These are phyloP conservation scores for Didymella segeticola DNA, from an alignment of 2,329 filamentous ascomycete genomes.

Conservation along the genomic window DNA sequence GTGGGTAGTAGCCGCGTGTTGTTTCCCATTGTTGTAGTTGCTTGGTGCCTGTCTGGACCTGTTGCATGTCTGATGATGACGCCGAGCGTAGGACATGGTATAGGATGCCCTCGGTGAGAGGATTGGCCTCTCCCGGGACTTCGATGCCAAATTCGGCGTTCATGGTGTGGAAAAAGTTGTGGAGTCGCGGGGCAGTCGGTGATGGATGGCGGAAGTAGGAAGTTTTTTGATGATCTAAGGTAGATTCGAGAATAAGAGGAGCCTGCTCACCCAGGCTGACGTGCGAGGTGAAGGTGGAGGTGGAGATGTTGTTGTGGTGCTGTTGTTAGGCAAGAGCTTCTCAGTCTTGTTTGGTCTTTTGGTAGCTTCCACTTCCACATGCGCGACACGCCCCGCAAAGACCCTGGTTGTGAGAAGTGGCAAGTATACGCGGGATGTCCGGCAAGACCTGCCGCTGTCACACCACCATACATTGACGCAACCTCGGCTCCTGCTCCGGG, in stretches of 20 bases:
- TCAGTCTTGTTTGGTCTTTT: neutral
- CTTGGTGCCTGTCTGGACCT: slow-evolving; percentile 60
- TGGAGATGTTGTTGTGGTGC: neutral
- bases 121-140: slow-evolving; percentile 78
- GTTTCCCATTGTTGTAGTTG: slow-evolving; percentile 61
- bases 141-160: slow-evolving; percentile 63
- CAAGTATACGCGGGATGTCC: neutral
- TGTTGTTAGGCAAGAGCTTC: neutral
- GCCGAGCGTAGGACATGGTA: slow-evolving; percentile 58
- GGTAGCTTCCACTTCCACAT: neutral
- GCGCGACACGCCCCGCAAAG: slow-evolving; percentile 2
- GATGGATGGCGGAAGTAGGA: neutral
- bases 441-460: slow-evolving; percentile 11
- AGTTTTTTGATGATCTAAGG: no score
- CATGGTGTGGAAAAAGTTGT: slow-evolving; percentile 26
- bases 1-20: slow-evolving; percentile 54
- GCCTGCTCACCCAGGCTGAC: slow-evolving; percentile 42
- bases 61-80: slow-evolving; percentile 54
- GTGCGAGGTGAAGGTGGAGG: neutral
- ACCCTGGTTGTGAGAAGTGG: neutral
- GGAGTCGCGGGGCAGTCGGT: slow-evolving; percentile 2
- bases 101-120: slow-evolving; percentile 56
- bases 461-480: neutral
- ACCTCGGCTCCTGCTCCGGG: slow-evolving; percentile 41
- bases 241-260: no score